A percentile compares a stretch with the other conserved stretches of the same genome.
Conservation (phyloP, 1,284 basidiomycete genomes). For the Quambalaria eucalypti region DNA sequence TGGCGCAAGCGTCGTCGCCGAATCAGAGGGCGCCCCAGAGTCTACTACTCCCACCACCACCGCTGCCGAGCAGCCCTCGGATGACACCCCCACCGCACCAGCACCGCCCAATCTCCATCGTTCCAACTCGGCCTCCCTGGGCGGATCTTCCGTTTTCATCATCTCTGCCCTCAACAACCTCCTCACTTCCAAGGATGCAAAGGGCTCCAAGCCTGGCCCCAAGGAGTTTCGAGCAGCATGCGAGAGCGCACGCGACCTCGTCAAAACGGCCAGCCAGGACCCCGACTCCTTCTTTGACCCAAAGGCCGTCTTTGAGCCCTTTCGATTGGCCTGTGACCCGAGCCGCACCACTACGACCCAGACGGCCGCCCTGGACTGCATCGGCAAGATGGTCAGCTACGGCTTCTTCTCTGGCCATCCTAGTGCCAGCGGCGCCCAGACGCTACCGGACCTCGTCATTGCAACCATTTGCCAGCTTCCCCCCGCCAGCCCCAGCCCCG, state of each 20-base stretch:
- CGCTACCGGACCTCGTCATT: slow-evolving; percentile 40
- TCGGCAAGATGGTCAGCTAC: slow-evolving; percentile 45
- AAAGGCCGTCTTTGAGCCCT: slow-evolving; percentile 42
- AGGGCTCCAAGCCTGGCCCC: slow-evolving; percentile 13
- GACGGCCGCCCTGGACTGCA: slow-evolving; percentile 42
- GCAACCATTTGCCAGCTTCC: slow-evolving; percentile 35
- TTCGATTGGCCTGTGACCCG: slow-evolving; percentile 33
- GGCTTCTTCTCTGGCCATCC: slow-evolving; percentile 38
- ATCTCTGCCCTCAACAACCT: slow-evolving; percentile 40
- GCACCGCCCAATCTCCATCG: neutral
- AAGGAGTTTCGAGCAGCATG: slow-evolving; percentile 38
- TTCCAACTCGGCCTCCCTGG: neutral
- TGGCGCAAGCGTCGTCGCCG: neutral
- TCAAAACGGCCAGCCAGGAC: slow-evolving; percentile 23
- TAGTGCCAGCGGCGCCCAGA: slow-evolving; percentile 16
- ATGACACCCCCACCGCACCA: neutral
- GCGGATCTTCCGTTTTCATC: slow-evolving; percentile 34
- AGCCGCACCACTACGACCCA: slow-evolving; percentile 35
- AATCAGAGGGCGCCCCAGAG: neutral
- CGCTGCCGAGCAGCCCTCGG: neutral
- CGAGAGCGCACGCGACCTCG: slow-evolving; percentile 40
- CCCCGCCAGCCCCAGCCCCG: slow-evolving; percentile 1
- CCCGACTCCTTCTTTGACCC: slow-evolving; percentile 21
- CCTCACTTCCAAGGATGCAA: slow-evolving; percentile 34
- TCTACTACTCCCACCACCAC: no score